Base-by-base conservation (phyloP, 2,329 filamentous ascomycete genomes). In the Aspergillus puulaauensis region DNA sequence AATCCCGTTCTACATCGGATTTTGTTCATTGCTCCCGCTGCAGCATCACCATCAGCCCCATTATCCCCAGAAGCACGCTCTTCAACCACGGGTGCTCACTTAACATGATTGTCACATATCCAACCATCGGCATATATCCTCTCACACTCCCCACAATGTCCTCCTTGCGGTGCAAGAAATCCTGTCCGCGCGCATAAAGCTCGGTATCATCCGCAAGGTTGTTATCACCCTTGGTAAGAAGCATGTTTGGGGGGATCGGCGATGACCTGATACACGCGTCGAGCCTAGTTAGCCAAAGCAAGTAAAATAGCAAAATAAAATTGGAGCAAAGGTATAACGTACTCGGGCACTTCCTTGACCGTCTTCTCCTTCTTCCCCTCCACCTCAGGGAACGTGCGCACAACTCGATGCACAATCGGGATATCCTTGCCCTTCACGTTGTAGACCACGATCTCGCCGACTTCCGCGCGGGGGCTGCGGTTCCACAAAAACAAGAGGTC, bases 201-300 rank as follows among this genome's bases (percentile, higher is more conserved):
- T 97, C 93, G 15, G 91, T 96, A 73, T 99, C 95, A 75, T 98
- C 93, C 43, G 91, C 90, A 7, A 86, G 77, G 73, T 99, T 99
- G 82, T 98, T 99, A 78, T 99, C 95, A 65, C 95, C 95, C 78
- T 99, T 99, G 35, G 95, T 99, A 56, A 99, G 84, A 19, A 99
- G 85, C 70, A 91, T 76, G 44, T 75, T 70, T 19, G 72, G 66
- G 7, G 64, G 59, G 7, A 62, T 62, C 11, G 63, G 52, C 2
- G 68, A 67, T 37, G 64, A 63, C 33, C 70, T 73, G 35, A 52
- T 14, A 15, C n/a, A 6, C 7, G 6, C 37, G 24, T 7, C 24
- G 27, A 11, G 8, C 27, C n/a, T 15, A 4, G 31, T 50, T 50
- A 45, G 41, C 21, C 17, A 19, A 17, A 41, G 31, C 12, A n/a